Evolutionary conservation across 129 eudicot genomes (phyloP).

Genomic region (Gnaphalium uliginosum): DNA sequence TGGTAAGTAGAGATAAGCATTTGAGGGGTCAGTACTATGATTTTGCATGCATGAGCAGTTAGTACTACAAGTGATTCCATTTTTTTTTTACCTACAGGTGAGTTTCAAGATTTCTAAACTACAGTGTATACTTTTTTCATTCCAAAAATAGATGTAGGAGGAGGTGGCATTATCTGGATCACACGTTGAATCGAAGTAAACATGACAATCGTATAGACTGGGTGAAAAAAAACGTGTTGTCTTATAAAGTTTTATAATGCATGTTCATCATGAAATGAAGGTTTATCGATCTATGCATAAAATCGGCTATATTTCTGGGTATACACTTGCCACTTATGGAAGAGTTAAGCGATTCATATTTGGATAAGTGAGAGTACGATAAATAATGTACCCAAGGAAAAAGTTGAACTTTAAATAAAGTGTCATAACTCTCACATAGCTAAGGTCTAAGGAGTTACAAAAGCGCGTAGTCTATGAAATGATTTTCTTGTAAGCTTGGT

Average conservation of each 20-base stretch:
- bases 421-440: too few species aligned
- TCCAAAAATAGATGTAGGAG: not conserved
- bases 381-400: too few species aligned
- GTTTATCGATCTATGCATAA: not conserved
- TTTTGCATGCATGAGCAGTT: slow-evolving; percentile 29
- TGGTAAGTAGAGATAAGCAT: not conserved
- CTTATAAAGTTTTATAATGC: not conserved
- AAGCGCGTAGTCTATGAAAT: too few species aligned
- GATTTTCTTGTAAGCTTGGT: too few species aligned
- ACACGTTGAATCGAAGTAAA: not conserved
- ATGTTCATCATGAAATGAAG: not conserved
- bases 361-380: too few species aligned
- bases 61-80: slow-evolving; percentile 16
- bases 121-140: not conserved
- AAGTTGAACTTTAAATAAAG: too few species aligned
- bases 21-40: slow-evolving; percentile 33
- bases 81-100: slow-evolving; percentile 10
- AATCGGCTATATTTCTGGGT: too few species aligned
- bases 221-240: not conserved
- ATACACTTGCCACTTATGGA: too few species aligned
- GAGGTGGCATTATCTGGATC: slow-evolving; percentile 19
- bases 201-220: too few species aligned
- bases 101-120: slow-evolving; percentile 9
- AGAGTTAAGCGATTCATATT: too few species aligned
- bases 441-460: too few species aligned